Base-by-base conservation (phyloP, 305 asterid genomes). In the Withania somnifera region DNA sequence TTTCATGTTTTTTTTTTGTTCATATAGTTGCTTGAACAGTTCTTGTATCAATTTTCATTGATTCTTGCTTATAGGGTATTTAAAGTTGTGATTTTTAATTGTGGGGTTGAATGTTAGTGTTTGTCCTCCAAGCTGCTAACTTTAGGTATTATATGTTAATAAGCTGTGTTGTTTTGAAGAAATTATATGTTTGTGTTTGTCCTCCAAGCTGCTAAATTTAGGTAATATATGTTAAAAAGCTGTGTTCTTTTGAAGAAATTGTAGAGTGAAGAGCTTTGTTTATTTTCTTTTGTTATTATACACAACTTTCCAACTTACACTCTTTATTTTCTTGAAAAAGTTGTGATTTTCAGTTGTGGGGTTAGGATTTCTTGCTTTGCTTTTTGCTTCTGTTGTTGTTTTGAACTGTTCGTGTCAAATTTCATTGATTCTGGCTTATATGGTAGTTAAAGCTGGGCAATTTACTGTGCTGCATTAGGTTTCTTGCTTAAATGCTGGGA, bases 341-440 rank as follows among this genome's bases (percentile, higher is more conserved):
- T 52, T 53, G 28, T 14, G 73, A 38, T 50, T 84, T 83, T 67
- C 79, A 58, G 69, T 54, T 17, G 84, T 71, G 86, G 86, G 81
- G 63, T 85, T 64, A 83, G 4, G 71, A 66, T 53, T 85, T 78
- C 68, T 36, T 86, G 67, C 84, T 84, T 71, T 81, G 32, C 77
- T 17, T 76, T 60, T 40, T n/a, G n/a, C n/a, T n/a, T n/a, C n/a
- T 66, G 0, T 22, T 28, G 60, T 42, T 67, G 52, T 67, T 67
- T 36, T n/a, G 76, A n/a, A n/a, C 10, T 9, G n/a, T 0, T 9
- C 34, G 9, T 66, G 28, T 34, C 50, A 66, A 66, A 0, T 51
- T 51, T 15, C 8, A 1, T 5, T 51, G 19, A 15, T 14, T 4
- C 56, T 51, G 14, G 52, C 52, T 19, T 1, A 13, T 36, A n/a